Percentiles rank a stretch among this genome's conserved stretches.
phyloP scores from a whole-genome alignment of 2,329 filamentous ascomycete species.

The Dactylellina sp. region DNA sequence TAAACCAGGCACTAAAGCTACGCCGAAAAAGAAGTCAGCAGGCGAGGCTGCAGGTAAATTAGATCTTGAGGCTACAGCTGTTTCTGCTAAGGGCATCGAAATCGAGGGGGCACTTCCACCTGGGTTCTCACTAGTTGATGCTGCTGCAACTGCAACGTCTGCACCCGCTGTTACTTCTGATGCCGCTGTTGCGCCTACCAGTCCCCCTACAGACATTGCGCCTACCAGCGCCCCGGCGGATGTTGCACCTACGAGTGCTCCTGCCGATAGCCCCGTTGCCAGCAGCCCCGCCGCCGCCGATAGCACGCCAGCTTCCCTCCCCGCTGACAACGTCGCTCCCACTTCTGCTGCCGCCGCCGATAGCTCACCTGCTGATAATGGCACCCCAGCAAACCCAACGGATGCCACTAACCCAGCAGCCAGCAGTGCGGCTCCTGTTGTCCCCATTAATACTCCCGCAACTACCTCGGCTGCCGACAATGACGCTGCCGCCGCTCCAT shows the following conservation, averaged over 20 bases:
- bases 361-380: neutral
- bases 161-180: slow-evolving; percentile 1
- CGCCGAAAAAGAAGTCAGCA: neutral
- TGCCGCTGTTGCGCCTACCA: slow-evolving; percentile 6
- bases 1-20: neutral
- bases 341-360: neutral
- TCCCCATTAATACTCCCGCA: no score
- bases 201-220: neutral
- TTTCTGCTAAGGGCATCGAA: slow-evolving; percentile 16
- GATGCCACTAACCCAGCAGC: neutral
- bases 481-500: no score
- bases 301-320: slow-evolving; percentile 9
- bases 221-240: neutral
- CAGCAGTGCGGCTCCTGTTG: no score
- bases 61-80: neutral
- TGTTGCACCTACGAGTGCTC: neutral
- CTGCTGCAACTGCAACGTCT: neutral
- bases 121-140: slow-evolving; percentile 32
- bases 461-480: no score
- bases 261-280: neutral
- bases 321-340: neutral
- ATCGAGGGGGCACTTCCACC: slow-evolving; percentile 38
- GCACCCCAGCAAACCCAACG: neutral
- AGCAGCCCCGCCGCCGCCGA: neutral
- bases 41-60: neutral